Evolutionary conservation across 495 filamentous ascomycete species (phyloP), one percentile per base, ranked within the genome.

Genomic region (Aspergillus mulundensis): DNA sequence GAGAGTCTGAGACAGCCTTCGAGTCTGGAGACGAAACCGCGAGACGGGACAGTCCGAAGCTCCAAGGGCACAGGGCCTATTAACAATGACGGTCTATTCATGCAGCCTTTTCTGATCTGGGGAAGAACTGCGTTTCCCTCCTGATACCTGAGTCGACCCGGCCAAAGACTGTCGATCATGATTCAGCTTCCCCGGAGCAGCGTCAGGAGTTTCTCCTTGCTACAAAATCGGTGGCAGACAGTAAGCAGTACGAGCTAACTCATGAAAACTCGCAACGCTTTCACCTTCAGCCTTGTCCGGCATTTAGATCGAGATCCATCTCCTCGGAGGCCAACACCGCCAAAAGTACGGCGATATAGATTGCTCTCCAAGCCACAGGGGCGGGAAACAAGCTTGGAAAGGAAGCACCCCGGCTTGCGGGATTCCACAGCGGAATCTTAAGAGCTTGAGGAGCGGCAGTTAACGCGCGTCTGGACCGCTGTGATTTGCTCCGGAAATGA

Each of bases 401-500:
- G 3, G 43, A 23, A 46, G 15, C 43, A n/a, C 28, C 2, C 43
- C 12, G 21, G 38, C 38, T 5, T 18, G 15, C 15, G 5, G 43
- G 15, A 46, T 46, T 25, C 43, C 43, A 46, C 21, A 28, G 15
- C 21, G 21, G 44, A 47, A 18, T 30, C 10, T 5, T 3, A 5
- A 30, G 3, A 11, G 32, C 32, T 15, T 7, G 32, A 36, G 12
- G 32, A 36, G 32, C 32, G 12, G 32, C 32, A 36, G 32, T 36
- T 36, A 36, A 47, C 45, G 24, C 45, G 45, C 45, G 45, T 47
- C n/a, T 47, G 45, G 19, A 8, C 24, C 1, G 25, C 15, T 47
- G 23, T 47, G 25, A 47, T 47, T 47, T 47, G 45, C 43, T 46
- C 5, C 11, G 43, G 43, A 46, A 25, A 46, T 21, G 18, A 43